phyloP scores from a whole-genome alignment of 202 grass and related monocot genomes.

The Bolboschoenoplectus hybrid region DNA sequence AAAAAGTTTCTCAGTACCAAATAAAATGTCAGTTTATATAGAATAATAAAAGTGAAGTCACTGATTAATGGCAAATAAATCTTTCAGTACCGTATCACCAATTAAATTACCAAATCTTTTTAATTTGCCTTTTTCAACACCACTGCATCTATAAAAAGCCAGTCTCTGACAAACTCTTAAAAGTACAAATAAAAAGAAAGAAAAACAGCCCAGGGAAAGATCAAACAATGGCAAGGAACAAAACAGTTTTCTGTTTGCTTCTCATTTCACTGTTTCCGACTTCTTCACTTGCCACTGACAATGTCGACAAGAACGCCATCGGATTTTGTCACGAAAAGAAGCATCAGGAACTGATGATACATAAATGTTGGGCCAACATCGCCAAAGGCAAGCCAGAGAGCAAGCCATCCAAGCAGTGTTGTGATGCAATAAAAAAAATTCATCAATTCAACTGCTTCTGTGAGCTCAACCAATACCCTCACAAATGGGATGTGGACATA shows the following conservation, averaged over 20 bases:
- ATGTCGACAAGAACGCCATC: neutral
- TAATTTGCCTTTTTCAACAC: neutral
- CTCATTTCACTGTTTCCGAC: neutral
- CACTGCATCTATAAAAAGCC: neutral
- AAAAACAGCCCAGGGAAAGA: neutral
- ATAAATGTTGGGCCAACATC: neutral
- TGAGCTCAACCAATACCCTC: neutral
- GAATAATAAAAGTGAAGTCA: neutral
- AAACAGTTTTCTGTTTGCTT: neutral
- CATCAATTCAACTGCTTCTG: neutral
- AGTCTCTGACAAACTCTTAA: neutral
- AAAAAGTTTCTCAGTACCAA: neutral
- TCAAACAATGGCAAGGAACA: neutral
- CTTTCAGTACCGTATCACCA: neutral
- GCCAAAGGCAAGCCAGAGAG: neutral
- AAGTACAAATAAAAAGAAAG: neutral
- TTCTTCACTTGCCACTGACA: neutral
- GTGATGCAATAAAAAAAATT: slow-evolving; percentile 9
- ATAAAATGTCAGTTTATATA: neutral
- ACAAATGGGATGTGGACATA: neutral
- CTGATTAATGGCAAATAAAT: neutral
- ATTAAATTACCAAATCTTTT: neutral
- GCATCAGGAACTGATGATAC: neutral
- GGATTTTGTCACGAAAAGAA: neutral
- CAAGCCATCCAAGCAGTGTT: slow-evolving; percentile 28